A percentile compares a stretch with the other conserved stretches of the same genome.
Evolutionary conservation across 495 filamentous ascomycete genomes (phyloP).

Genomic region (Platismatia glauca): DNA sequence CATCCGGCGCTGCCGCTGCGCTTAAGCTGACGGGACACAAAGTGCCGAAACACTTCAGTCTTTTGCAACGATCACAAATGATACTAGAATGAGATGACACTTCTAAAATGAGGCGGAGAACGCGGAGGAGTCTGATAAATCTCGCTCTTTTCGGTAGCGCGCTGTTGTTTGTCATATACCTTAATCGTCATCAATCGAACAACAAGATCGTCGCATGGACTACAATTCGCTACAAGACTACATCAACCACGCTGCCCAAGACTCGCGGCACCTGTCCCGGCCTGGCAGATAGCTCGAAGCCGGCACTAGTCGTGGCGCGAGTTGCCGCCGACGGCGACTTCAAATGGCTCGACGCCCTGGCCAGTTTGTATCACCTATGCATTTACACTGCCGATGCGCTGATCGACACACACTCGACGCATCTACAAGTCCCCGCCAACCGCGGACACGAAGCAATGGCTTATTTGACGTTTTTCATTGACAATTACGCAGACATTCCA

Average conservation of each 20-base stretch:
- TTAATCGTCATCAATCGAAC: background rate
- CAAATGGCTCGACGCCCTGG: conserved; percentile 31
- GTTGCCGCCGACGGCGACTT: conserved; percentile 32
- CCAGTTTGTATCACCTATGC: conserved; percentile 34
- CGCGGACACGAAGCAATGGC: background rate
- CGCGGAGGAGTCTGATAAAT: background rate
- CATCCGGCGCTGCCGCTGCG: too few relatives aligned
- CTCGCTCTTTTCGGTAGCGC: background rate
- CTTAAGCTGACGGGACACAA: too few relatives aligned
- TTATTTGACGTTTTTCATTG: background rate
- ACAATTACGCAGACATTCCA: background rate
- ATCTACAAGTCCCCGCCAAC: background rate
- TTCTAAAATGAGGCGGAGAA: background rate
- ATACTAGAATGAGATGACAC: background rate
- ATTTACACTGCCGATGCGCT: background rate
- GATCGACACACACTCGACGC: background rate
- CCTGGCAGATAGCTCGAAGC: conserved; percentile 29
- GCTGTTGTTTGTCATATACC: background rate
- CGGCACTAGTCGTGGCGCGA: conserved; percentile 34
- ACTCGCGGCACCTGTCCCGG: conserved; percentile 31
- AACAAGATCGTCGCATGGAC: conserved; percentile 24
- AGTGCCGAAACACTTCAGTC: too few relatives aligned
- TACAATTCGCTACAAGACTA: conserved; percentile 32
- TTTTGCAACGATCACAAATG: background rate
- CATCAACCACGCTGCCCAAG: conserved; percentile 24